Evolutionary conservation across 1,284 basidiomycete species (phyloP), one percentile per base, ranked within the genome.

Genomic region (Chondrostereum purpureum): DNA sequence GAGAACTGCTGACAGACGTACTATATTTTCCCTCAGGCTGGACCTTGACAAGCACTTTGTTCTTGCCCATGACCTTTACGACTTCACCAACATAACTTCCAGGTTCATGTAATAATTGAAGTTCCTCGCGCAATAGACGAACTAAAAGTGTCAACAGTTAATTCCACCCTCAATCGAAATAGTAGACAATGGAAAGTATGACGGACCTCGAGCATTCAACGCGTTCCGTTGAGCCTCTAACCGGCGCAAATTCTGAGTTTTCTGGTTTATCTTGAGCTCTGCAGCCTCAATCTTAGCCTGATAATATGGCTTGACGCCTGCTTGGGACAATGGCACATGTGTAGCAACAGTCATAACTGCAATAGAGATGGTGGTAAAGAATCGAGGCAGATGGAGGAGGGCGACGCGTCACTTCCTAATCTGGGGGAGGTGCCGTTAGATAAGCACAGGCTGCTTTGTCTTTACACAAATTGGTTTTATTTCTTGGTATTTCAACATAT

Each of bases 11-110:
- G 10, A 20, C 27, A 20, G 16, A 72, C 80, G 58, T 52, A 94
- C 92, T 92, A 69, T 97, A 98, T 79, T 98, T 97, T 49, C 94
- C 94, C 69, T 98, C 95, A 0, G 95, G 95, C 64, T 98, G 95
- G 5, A 99, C 92, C 67, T 99, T 99, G 56, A 99, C 95, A 36
- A 99, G 72, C 3, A 98, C 93, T 69, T 97, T 97, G 66, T 87
- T 98, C 86, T 98, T 98, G 49, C 94, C 92, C 95, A 98, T 98
- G 14, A 97, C 89, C 67, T 97, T 99, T 57, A 98, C 87, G 2
- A 99, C 86, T 68, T 98, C 96, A 18, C 95, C 95, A 20, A 99
- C 95, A 69, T 98, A 98, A 58, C 88, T 92, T 24, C 93, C 95
- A 0, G 96, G 94, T 62, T 99, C 95, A 56, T 97, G 93, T 1